Percentiles rank a stretch among this genome's conserved stretches.
These are phyloP conservation scores for Globisporangium spinosum DNA, from an alignment of 352 stramenopile genomes.

Conservation along the genomic window DNA sequence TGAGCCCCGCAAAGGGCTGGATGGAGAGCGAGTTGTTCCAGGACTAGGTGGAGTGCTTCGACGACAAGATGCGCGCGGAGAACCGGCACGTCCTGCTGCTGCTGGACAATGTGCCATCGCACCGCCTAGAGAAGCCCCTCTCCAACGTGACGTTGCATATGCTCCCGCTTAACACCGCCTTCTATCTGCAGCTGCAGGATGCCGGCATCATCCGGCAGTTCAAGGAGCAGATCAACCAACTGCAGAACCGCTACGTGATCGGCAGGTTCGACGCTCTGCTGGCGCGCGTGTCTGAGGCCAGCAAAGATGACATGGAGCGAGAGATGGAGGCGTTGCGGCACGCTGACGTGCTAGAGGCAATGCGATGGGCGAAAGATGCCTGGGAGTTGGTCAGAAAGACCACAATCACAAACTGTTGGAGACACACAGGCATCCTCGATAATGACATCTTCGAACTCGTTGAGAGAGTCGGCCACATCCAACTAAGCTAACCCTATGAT, in stretches of 20 bases:
- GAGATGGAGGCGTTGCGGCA: background rate
- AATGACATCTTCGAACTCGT: slow-evolving; percentile 6
- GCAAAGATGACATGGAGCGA: background rate
- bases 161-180: slow-evolving; percentile 2
- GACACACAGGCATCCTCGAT: background rate
- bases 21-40: no score
- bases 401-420: slow-evolving; percentile 1
- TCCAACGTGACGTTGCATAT: background rate
- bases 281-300: background rate
- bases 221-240: background rate
- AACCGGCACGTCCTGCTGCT: no score
- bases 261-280: slow-evolving; percentile 1
- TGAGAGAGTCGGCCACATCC: background rate
- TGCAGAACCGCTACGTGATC: background rate
- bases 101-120: no score
- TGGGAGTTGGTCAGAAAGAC: background rate
- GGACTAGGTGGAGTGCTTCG: no score
- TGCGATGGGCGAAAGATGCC: slow-evolving; percentile 1
- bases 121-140: no score
- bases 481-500: no score
- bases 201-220: background rate
- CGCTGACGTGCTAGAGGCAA: background rate
- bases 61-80: no score
- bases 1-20: no score
- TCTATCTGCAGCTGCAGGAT: background rate